phyloP scores from a whole-genome alignment of 2,329 filamentous ascomycete genomes.

The Penicillium sp. region DNA sequence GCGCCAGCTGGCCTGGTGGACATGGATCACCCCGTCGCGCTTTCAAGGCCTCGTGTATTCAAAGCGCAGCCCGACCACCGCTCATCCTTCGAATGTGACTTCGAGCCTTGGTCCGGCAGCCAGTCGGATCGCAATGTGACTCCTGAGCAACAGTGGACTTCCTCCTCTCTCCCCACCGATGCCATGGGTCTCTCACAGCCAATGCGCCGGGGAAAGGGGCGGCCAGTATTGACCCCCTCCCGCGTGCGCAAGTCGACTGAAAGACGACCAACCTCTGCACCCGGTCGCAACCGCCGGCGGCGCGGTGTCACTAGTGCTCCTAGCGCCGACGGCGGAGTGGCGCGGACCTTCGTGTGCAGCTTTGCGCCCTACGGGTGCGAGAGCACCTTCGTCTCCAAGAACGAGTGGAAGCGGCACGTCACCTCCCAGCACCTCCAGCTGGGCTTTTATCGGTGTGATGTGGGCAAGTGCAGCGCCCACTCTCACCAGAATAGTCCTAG shows the following conservation, averaged over 20 bases:
- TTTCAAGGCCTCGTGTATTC: conserved; percentile 3
- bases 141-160: conserved; percentile 14
- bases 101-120: conserved; percentile 10
- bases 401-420: conserved; percentile 94
- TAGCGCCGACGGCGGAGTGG: conserved; percentile 30
- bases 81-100: conserved; percentile 11
- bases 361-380: conserved; percentile 74
- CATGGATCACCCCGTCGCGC: conserved; percentile 11
- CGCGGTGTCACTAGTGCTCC: conserved; percentile 1
- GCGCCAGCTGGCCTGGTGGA: conserved; percentile 14
- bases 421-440: conserved; percentile 74
- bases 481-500: conserved; percentile 10
- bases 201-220: conserved; percentile 7
- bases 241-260: conserved; percentile 15
- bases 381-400: conserved; percentile 73
- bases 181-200: conserved; percentile 1
- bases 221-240: conserved; percentile 4
- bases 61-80: conserved; percentile 10
- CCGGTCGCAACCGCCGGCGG: conserved; percentile 9
- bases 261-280: conserved; percentile 6
- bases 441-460: conserved; percentile 71
- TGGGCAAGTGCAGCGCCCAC: conserved; percentile 53
- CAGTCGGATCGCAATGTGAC: conserved; percentile 17
- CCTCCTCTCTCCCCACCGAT: conserved; percentile 8
- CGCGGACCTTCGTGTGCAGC: conserved; percentile 66